Evolutionary conservation across 768 basidiomycete species (phyloP), one percentile per base, ranked within the genome.

Genomic region (Mrakia gelida): DNA sequence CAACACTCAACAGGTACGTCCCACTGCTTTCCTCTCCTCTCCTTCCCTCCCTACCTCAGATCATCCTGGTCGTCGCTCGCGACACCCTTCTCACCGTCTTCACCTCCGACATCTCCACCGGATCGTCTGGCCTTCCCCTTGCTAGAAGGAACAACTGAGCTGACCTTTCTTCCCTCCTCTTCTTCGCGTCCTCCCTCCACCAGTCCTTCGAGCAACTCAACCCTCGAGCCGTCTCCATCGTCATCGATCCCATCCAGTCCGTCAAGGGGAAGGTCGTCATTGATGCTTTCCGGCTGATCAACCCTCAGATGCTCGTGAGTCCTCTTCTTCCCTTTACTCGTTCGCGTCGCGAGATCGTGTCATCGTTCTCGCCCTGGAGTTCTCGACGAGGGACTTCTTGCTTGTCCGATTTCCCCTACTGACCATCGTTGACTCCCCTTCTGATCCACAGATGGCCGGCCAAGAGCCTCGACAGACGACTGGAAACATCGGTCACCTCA

Each of bases 201-300:
- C 80, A 99, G 95, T 98, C 95, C 6, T 99, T 99, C 84, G 97
- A 99, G 86, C 91, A 91, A 80, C 90, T 98, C 80, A 91, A 98
- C 83, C 87, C 91, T 67, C 92, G 95, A 79, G 94, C 95, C 34
- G 96, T 99, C 34, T 95, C 96, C 32, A 95, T 98, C 75, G 96
- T 98, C 80, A 90, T 98, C 80, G 97, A 99, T 85, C 97, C 97
- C 54, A 98, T 98, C 82, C 97, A 98, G 85, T 98, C 95, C 59
- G 97, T 99, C 82, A 96, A 95, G 85, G 86, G 86, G 74, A 99
- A 98, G 85, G 97, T 99, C 62, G 97, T 98, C 71, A 98, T 99
- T 80, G 97, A 98, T 85, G 97, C 97, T 3, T 99, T 99, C 88
- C 91, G 97, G 78, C 91, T 95, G 65, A 98, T 99, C 86, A 92